Evolutionary conservation across 805 yeast species (phyloP), one percentile per base, ranked within the genome.

Genomic region (Candida endomychidarum): DNA sequence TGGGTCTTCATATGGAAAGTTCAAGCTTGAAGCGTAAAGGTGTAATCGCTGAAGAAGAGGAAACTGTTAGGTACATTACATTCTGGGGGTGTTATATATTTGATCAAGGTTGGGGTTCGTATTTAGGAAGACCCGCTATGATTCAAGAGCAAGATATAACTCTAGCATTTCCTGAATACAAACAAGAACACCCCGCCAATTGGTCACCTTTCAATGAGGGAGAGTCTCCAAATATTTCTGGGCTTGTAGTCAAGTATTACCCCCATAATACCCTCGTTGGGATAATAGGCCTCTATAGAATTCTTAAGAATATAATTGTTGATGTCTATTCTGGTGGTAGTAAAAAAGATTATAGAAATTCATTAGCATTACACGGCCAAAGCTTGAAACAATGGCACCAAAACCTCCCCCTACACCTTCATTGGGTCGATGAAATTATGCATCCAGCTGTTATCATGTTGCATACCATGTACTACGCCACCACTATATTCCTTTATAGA

Each of bases 11-110:
- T 24, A 34, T 40, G 34, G 38, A 37, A 25, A 26, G 33, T 23
- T 18, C 40, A 3, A 33, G 12, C 7, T 12, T 44, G 8, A 27
- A 30, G 8, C 38, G 30, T 8, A 34, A 35, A 25, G 37, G 42
- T 11, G 24, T 37, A 5, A 40, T 44, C 16, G 30, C 40, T 11
- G 40, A 37, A 30, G 42, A 40, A 28, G 47, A 44, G n/a, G 37
- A 31, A 14, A 31, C 12, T 5, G 45, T 40, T 3, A 33, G 44
- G 23, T 16, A 11, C 15, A 38, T 32, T n/a, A 44, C 47, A 12
- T 44, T 44, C 34, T 44, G 47, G 47, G 47, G 45, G 10, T 44
- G 45, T 25, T 44, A 30, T 30, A 29, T 44, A 8, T 40, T 41
- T 29, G 47, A 44, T 16, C 42, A 37, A 34, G 44, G 47, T 6